Percentiles rank a stretch among this genome's conserved stretches.
Conservation (phyloP, 208 protist species). For the Trypanosoma brucei region DNA sequence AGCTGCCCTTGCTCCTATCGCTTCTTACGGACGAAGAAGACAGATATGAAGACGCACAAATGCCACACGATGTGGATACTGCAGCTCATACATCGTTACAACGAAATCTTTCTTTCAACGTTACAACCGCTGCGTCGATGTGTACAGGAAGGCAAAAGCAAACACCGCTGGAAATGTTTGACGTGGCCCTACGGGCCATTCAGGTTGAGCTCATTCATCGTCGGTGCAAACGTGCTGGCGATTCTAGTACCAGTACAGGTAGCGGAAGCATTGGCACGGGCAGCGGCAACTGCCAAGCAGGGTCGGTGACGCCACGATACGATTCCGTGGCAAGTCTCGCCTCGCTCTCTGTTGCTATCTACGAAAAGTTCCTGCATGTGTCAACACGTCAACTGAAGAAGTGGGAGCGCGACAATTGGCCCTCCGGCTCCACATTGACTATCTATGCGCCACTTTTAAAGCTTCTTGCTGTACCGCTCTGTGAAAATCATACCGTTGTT, state of each 20-base stretch:
- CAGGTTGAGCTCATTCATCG: slow-evolving; percentile 28
- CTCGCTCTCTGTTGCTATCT: slow-evolving; percentile 23
- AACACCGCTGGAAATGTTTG: slow-evolving; percentile 43
- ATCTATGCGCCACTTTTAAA: slow-evolving; percentile 17
- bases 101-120: background rate
- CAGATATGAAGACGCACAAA: background rate
- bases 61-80: background rate
- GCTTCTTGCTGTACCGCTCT: slow-evolving; percentile 2
- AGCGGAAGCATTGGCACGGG: background rate
- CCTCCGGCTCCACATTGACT: slow-evolving; percentile 9
- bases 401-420: background rate
- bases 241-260: background rate
- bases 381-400: slow-evolving; percentile 6
- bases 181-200: slow-evolving; percentile 42
- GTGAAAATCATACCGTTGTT: background rate
- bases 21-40: slow-evolving; percentile 13
- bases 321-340: slow-evolving; percentile 1
- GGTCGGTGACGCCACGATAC: background rate
- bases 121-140: background rate
- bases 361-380: slow-evolving; percentile 21
- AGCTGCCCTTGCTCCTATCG: slow-evolving; percentile 38
- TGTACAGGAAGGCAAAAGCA: background rate
- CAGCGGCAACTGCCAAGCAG: background rate
- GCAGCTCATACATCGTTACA: background rate
- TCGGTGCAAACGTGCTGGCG: background rate